A percentile compares a stretch with the other conserved stretches of the same genome.
Conservation (phyloP, 2,329 filamentous ascomycete species). For the Dendryphion nanum region DNA sequence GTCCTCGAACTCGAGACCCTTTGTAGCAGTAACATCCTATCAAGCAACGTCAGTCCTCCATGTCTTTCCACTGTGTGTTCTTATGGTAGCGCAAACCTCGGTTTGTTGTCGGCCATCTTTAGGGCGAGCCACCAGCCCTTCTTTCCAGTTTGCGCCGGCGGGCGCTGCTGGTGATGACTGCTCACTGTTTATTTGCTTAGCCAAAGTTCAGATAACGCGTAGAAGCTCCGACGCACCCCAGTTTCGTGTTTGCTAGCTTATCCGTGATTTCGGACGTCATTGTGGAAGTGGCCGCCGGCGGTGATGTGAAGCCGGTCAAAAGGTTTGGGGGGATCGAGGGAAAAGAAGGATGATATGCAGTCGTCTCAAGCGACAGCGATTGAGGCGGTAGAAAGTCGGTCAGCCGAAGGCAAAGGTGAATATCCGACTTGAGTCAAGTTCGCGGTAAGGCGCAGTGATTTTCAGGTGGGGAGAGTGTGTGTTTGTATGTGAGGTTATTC, state of each 20-base stretch:
- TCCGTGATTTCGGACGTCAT: slow-evolving; percentile 54
- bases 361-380: slow-evolving; percentile 17
- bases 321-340: slow-evolving; percentile 7
- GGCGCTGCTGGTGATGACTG: slow-evolving; percentile 42
- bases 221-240: slow-evolving; percentile 39
- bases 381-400: no score
- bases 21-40: slow-evolving; percentile 96
- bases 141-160: no score
- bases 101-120: slow-evolving; percentile 80
- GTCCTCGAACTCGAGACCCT: slow-evolving; percentile 96
- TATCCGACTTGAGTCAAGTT: no score
- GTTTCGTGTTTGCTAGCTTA: slow-evolving; percentile 56
- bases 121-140: slow-evolving; percentile 66
- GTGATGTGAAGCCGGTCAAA: slow-evolving; percentile 17
- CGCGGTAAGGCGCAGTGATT: no score
- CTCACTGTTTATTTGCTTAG: slow-evolving; percentile 42
- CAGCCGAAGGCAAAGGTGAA: no score
- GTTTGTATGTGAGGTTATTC: no score
- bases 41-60: background rate
- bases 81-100: slow-evolving; percentile 55
- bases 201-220: background rate
- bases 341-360: slow-evolving; percentile 5
- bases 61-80: background rate
- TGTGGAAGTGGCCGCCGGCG: slow-evolving; percentile 27
- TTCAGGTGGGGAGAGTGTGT: no score